Base-by-base conservation (phyloP, 192 early-diverging fungal genomes). In the Phycomyces nitens region DNA sequence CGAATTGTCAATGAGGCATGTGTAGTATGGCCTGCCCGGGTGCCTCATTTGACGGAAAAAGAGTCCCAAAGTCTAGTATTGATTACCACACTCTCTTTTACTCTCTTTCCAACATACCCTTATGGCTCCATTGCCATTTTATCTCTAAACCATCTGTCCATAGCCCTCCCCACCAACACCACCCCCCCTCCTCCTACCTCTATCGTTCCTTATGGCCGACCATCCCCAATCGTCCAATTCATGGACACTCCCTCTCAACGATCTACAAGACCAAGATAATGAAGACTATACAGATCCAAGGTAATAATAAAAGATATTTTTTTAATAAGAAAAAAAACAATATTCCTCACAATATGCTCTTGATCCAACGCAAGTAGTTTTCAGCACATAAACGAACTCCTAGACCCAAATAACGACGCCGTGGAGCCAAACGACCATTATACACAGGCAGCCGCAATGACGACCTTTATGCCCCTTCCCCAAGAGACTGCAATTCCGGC, bases 381-480 rank as follows among this genome's bases (percentile, higher is more conserved):
- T 18, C 18, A n/a, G 18, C 44, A 47, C 18, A 47, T 18, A n/a
- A 47, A 47, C 12, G 44, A 47, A 47, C 3, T 18, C 12, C 44
- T 18, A 14, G 18, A 47, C 11, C 3, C 12, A 14, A 47, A 47
- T 18, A 47, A 47, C 44, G 18, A 47, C 2, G 18, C 12, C 11
- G 12, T n/a, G 44, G 44, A 47, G 15, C 18, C 44, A 11, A 47
- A 14, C 12, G 44, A 47, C 11, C 44, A 14, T 11, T 47, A 47
- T 11, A 47, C 18, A 14, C 44, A 47, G 12, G 18, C 44, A n/a
- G 44, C 44, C 12, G 44, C 44, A 2, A 53, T n/a, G 38, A 53
- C 51, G 38, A 53, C 12, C 4, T 22, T 53, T 16, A 62, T 62
- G 61, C 61, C 61, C 3, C 23, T 62, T 40, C 61, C 49, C 26